These are phyloP conservation scores for Xanthoparmelia taractica DNA, from an alignment of 495 filamentous ascomycete genomes.

Conservation along the genomic window DNA sequence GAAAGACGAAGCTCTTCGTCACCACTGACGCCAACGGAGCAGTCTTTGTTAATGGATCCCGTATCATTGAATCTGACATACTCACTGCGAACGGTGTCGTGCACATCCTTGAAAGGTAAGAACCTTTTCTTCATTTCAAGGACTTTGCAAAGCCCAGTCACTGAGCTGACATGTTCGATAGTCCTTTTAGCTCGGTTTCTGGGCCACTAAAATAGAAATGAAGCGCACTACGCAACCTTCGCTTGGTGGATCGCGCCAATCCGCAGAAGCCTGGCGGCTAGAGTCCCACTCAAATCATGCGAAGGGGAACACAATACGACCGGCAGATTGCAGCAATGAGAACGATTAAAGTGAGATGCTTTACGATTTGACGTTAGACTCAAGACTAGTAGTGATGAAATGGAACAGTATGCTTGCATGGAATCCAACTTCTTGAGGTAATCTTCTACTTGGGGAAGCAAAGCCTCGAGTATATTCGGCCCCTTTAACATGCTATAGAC, in stretches of 20 bases:
- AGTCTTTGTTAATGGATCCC: background rate
- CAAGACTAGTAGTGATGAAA: background rate
- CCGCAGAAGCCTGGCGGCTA: background rate
- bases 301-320: background rate
- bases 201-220: background rate
- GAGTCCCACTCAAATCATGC: background rate
- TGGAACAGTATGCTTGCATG: background rate
- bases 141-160: background rate
- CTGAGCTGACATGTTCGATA: background rate
- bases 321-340: background rate
- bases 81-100: slow-evolving; percentile 10
- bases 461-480: background rate
- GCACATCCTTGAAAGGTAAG: slow-evolving; percentile 9
- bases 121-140: background rate
- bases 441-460: background rate
- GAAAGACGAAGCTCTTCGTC: background rate
- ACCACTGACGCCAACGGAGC: background rate
- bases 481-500: background rate
- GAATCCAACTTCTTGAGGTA: background rate
- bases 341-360: background rate
- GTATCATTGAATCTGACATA: slow-evolving; percentile 3
- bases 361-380: background rate
- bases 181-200: background rate
- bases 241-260: background rate
- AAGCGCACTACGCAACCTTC: background rate